Conservation (phyloP, 805 yeast species). For the Candida boleticola region DNA sequence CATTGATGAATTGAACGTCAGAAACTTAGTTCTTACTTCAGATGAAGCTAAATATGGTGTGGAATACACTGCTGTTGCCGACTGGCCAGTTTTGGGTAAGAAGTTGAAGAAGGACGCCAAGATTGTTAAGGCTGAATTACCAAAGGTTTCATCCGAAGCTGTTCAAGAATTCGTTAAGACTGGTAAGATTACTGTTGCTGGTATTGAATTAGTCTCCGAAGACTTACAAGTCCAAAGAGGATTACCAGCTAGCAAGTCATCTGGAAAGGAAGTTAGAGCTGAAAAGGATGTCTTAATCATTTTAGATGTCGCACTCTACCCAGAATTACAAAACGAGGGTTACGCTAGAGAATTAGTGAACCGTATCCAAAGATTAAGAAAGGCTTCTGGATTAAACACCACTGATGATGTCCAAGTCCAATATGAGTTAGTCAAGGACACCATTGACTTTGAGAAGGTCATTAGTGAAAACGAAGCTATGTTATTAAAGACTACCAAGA, state of each 20-base stretch:
- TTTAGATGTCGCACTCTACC: slow-evolving; percentile 82
- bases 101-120: slow-evolving; percentile 92
- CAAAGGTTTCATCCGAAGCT: slow-evolving; percentile 73
- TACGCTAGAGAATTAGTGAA: slow-evolving; percentile 93
- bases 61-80: slow-evolving; percentile 91
- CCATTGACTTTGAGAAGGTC: slow-evolving; percentile 61
- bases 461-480: slow-evolving; percentile 64
- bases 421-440: slow-evolving; percentile 64
- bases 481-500: slow-evolving; percentile 74
- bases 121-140: slow-evolving; percentile 92
- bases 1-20: slow-evolving; percentile 87
- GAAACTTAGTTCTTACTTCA: slow-evolving; percentile 80
- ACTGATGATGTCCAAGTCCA: slow-evolving; percentile 94
- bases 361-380: slow-evolving; percentile 96
- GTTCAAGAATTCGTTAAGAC: slow-evolving; percentile 71
- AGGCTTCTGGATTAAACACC: slow-evolving; percentile 91
- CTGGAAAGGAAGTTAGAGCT: slow-evolving; percentile 84
- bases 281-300: slow-evolving; percentile 88
- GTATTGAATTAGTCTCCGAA: slow-evolving; percentile 81
- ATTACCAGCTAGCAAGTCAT: slow-evolving; percentile 63
- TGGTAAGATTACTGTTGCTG: slow-evolving; percentile 83
- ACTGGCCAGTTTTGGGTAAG: slow-evolving; percentile 98
- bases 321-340: slow-evolving; percentile 90
- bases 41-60: slow-evolving; percentile 93
- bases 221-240: slow-evolving; percentile 91